phyloP scores from a whole-genome alignment of 2,329 filamentous ascomycete genomes.

The Teratosphaeria pseudoeucalypti region DNA sequence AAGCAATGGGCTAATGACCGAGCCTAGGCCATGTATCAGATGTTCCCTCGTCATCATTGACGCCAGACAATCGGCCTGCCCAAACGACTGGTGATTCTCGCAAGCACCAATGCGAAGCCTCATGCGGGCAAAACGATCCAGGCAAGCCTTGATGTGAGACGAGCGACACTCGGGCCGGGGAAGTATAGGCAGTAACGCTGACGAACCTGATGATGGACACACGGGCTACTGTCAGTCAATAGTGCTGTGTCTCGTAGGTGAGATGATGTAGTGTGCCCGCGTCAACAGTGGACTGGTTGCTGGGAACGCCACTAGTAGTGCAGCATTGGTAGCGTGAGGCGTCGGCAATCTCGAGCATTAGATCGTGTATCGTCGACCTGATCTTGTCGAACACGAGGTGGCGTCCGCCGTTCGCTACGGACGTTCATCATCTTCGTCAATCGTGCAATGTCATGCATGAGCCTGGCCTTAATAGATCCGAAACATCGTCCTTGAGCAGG shows the following conservation, averaged over 20 bases:
- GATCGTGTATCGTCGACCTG: not conserved
- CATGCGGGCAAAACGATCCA: conserved; percentile 7
- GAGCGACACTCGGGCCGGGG: not conserved
- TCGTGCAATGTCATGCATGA: not conserved
- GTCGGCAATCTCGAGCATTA: not conserved
- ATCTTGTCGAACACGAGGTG: not conserved
- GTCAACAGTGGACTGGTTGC: not conserved
- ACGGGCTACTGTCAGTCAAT: not conserved
- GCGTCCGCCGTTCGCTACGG: not conserved
- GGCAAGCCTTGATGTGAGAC: conserved; percentile 6
- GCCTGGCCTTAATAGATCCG: not conserved
- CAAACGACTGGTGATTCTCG: conserved; percentile 7
- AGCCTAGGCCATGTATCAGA: conserved; percentile 6
- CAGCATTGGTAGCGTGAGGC: not conserved
- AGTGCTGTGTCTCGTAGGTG: not conserved
- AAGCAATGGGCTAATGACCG: not conserved
- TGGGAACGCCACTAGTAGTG: not conserved
- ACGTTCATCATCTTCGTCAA: not conserved
- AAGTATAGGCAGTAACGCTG: not conserved
- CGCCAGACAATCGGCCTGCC: not conserved
- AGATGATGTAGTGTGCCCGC: not conserved
- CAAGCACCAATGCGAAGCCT: conserved; percentile 3
- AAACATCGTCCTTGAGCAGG: not conserved
- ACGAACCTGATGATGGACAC: not conserved
- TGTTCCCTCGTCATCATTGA: not conserved